Percentiles rank a stretch among this genome's conserved stretches.
Conservation (phyloP, 352 stramenopile genomes). For the Pythium inflatum region DNA sequence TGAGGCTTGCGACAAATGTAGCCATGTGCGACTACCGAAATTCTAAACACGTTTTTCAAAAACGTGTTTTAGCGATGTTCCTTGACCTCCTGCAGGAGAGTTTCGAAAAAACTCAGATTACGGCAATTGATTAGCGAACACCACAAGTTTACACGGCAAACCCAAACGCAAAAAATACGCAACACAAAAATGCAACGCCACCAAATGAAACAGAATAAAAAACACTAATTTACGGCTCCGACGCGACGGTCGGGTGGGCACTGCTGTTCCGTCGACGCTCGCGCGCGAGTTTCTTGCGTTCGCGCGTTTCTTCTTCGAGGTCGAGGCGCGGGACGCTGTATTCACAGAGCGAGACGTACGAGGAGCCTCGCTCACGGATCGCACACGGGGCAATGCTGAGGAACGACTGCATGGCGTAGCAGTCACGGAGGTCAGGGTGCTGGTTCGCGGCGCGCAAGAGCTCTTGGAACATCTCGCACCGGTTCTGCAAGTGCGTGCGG, state of each 20-base stretch:
- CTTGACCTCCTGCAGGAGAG: neutral
- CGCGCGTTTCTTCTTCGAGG: constrained; percentile 66
- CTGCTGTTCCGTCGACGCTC: constrained; percentile 81
- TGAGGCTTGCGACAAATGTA: constrained; percentile 9
- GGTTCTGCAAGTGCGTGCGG: constrained; percentile 73
- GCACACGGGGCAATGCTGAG: constrained; percentile 65
- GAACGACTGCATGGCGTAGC: constrained; percentile 69
- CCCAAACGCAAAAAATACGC: neutral
- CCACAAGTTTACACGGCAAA: constrained; percentile 8
- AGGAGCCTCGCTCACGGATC: constrained; percentile 50
- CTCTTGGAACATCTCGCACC: constrained; percentile 81
- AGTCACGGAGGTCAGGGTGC: constrained; percentile 69
- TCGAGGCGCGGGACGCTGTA: constrained; percentile 75
- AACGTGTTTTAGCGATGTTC: constrained; percentile 1
- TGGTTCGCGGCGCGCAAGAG: constrained; percentile 78
- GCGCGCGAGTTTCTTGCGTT: constrained; percentile 73
- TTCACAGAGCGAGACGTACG: constrained; percentile 56
- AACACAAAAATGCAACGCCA: neutral
- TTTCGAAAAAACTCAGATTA: constrained; percentile 36
- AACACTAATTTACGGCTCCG: constrained; percentile 53
- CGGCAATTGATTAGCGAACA: neutral
- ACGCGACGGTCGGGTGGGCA: constrained; percentile 47
- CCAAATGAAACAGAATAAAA: neutral
- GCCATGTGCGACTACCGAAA: constrained; percentile 29
- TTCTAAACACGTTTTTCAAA: neutral